Evolutionary conservation across 176 grass and related monocot genomes (phyloP).

Genomic region (Phoenix roebelenii): DNA sequence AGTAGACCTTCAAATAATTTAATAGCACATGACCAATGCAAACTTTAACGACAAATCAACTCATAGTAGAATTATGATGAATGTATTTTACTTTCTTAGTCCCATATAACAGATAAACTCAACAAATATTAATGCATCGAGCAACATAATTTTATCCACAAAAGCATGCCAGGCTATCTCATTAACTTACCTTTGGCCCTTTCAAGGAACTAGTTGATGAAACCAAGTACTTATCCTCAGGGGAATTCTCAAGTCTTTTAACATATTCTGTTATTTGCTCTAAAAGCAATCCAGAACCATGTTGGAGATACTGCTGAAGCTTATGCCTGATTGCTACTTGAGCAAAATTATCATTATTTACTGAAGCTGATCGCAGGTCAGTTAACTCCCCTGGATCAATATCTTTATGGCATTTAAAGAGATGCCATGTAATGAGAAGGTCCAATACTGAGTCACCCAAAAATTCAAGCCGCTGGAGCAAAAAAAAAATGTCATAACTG

Average conservation of each 20-base stretch:
- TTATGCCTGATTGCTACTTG: conserved; percentile 71
- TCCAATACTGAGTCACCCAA: conserved; percentile 87
- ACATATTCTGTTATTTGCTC: conserved; percentile 67
- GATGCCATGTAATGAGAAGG: conserved; percentile 62
- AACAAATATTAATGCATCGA: no score
- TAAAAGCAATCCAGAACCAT: conserved; percentile 49
- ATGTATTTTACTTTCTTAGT: no score
- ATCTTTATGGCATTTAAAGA: conserved; percentile 63
- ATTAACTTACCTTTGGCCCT: conserved; percentile 63
- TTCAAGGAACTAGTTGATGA: conserved; percentile 31
- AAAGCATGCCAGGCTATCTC: no score
- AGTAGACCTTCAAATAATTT: no score
- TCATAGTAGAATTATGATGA: no score
- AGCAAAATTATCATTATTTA: conserved; percentile 93
- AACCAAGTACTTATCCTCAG: conserved; percentile 24
- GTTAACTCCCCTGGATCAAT: conserved; percentile 70
- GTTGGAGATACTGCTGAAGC: conserved; percentile 59
- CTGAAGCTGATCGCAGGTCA: conserved; percentile 80
- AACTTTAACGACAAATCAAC: no score
- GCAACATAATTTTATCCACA: no score
- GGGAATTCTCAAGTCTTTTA: conserved; percentile 36
- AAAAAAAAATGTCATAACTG: neutral
- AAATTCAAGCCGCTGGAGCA: conserved; percentile 77
- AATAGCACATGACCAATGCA: no score
- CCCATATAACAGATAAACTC: no score